Evolutionary conservation across 306 rosid species (phyloP), one percentile per base, ranked within the genome.

Genomic region (Malus sylvestris): DNA sequence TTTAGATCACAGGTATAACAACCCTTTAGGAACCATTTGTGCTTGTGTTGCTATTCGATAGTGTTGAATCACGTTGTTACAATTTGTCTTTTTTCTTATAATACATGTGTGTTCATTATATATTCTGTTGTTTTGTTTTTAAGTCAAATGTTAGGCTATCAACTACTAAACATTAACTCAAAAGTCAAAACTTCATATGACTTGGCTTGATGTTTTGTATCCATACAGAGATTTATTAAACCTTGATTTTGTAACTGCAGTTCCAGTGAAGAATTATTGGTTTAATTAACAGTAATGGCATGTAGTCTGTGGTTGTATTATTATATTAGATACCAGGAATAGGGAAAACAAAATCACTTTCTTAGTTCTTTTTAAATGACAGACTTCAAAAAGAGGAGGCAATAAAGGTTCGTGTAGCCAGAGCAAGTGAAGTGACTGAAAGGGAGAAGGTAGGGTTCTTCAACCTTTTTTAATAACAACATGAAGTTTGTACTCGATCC

Each of bases 341-440:
- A 29, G 23, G 52, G 59, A 44, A 74, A 40, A 61, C 51, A 45
- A 33, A 72, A 10, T 22, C 52, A 32, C 46, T 27, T 16, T 42
- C 5, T 29, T 78, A 64, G 49, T 72, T 68, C 51, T 65, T 68
- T 71, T 10, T 44, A 71, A 74, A 79, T 83, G 80, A 75, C 80
- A 96, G 99, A 81, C 62, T 78, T 32, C 99, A 96, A 74, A 89
- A 92, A 65, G 98, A 90, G 88, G 99, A 96, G 83, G 96, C 99
- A 19, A 73, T 96, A 46, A 89, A 92, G 73, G 99, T 96, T 82
- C 97, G 99, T 25, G 86, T 85, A 59, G 53, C 88, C 67, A 96
- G 87, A 85, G 86, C 83, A 60, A 82, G 83, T 87, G 99, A 91
- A 83, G 87, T 86, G 62, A 59, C 84, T 82, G 98, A 88, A 87